These are phyloP conservation scores for Plasmodium vinckei DNA, from an alignment of 169 alveolate genomes.

Conservation along the genomic window DNA sequence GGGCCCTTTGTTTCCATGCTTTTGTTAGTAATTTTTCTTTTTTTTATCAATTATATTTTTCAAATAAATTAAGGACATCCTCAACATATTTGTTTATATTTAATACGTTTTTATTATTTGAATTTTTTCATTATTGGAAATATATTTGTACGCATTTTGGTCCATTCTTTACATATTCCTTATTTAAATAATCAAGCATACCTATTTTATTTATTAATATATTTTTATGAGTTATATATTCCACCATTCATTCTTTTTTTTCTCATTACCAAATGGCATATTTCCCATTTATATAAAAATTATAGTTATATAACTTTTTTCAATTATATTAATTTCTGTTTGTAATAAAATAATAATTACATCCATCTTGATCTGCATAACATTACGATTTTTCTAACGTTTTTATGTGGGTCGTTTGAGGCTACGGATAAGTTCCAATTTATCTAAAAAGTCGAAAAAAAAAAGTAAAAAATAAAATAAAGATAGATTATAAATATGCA, in stretches of 20 bases:
- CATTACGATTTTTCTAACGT: slow-evolving; percentile 49
- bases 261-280: no score
- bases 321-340: no score
- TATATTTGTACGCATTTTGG: no score
- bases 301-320: no score
- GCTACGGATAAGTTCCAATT: slow-evolving; percentile 62
- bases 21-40: slow-evolving; percentile 28
- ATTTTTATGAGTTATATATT: no score
- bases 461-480: not conserved
- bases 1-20: slow-evolving; percentile 44
- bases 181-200: no score
- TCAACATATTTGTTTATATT: not conserved
- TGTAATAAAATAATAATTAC: slow-evolving; percentile 3
- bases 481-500: not conserved
- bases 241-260: no score
- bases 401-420: slow-evolving; percentile 55
- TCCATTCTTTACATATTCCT: no score
- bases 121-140: no score
- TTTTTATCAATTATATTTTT: slow-evolving; percentile 5
- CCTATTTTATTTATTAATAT: no score
- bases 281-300: no score
- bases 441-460: slow-evolving; percentile 12
- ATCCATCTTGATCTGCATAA: slow-evolving; percentile 64
- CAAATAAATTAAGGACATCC: not conserved
- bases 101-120: no score